Percentiles rank a stretch among this genome's conserved stretches.
Conservation (phyloP, 2,329 filamentous ascomycete genomes). For the Calonectria honghensis region DNA sequence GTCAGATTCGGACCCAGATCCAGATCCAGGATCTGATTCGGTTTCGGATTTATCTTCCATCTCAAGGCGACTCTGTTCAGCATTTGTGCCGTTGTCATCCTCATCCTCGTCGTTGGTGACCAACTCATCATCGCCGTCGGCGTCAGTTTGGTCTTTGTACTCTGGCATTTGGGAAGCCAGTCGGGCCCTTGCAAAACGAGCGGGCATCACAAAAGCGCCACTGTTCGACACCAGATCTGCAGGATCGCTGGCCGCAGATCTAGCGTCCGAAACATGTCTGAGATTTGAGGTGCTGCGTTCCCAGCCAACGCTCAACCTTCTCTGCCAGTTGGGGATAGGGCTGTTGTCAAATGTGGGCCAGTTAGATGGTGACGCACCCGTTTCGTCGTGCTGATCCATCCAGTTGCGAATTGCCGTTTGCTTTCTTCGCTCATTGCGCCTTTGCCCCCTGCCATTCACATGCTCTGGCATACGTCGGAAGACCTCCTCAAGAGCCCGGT, state of each 20-base stretch:
- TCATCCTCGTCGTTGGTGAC: conserved; percentile 86
- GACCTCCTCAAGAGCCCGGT: conserved; percentile 92
- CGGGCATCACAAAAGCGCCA: conserved; percentile 59
- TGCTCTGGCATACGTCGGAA: conserved; percentile 85
- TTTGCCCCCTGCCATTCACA: conserved; percentile 75
- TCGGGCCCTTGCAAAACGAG: conserved; percentile 63
- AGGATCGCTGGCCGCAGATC: conserved; percentile 78
- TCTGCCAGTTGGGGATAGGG: conserved; percentile 67
- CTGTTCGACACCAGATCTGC: conserved; percentile 76
- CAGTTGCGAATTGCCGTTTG: conserved; percentile 90
- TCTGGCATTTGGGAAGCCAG: conserved; percentile 58
- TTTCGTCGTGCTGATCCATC: conserved; percentile 85
- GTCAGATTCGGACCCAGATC: conserved; percentile 43
- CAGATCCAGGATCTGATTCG: neutral
- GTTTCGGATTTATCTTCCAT: conserved; percentile 55
- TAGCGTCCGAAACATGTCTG: conserved; percentile 72
- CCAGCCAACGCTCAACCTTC: conserved; percentile 72
- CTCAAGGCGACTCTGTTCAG: conserved; percentile 58
- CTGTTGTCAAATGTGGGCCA: conserved; percentile 70
- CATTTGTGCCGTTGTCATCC: conserved; percentile 70
- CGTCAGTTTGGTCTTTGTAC: conserved; percentile 82
- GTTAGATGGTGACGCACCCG: conserved; percentile 66
- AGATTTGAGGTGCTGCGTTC: conserved; percentile 67
- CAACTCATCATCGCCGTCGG: conserved; percentile 93
- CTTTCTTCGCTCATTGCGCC: conserved; percentile 79